These are phyloP conservation scores for Kwoniella shandongensis DNA, from an alignment of 768 basidiomycete genomes.

Conservation along the genomic window DNA sequence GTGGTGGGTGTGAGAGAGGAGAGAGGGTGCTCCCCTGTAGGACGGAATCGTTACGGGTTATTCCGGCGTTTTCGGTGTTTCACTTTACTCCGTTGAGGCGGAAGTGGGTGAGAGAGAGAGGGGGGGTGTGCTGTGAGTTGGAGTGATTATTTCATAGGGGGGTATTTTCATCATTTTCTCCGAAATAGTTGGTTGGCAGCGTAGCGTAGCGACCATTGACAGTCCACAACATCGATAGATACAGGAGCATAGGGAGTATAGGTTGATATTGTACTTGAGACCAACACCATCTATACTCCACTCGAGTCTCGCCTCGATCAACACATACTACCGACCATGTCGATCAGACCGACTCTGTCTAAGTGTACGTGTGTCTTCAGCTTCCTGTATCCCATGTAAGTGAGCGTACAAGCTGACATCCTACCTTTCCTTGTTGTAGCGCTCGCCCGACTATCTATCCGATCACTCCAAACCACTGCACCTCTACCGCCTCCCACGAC, in stretches of 20 bases:
- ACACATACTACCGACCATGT: constrained; percentile 1
- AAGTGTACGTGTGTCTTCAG: constrained; percentile 1
- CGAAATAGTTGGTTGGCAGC: neutral
- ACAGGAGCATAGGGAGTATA: no score
- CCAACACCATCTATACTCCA: no score
- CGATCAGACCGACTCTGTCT: constrained; percentile 3
- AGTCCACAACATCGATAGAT: no score
- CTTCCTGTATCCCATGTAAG: neutral
- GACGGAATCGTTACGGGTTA: constrained; percentile 17
- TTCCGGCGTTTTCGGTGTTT: constrained; percentile 27
- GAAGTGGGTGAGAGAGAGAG: neutral
- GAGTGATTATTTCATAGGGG: neutral
- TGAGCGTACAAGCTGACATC: no score
- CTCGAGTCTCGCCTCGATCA: no score
- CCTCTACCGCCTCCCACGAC: constrained; percentile 33
- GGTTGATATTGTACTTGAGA: no score
- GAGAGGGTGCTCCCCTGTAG: neutral
- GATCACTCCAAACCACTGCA: constrained; percentile 38
- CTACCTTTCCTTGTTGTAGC: constrained; percentile 4
- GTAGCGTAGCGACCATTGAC: neutral
- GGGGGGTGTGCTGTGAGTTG: no score
- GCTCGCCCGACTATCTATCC: constrained; percentile 16
- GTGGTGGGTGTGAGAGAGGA: constrained; percentile 11
- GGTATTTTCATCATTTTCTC: neutral
- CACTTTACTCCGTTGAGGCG: neutral